Evolutionary conservation across 345 rosid species (phyloP), one percentile per base, ranked within the genome.

Genomic region (Raphanus sativus): DNA sequence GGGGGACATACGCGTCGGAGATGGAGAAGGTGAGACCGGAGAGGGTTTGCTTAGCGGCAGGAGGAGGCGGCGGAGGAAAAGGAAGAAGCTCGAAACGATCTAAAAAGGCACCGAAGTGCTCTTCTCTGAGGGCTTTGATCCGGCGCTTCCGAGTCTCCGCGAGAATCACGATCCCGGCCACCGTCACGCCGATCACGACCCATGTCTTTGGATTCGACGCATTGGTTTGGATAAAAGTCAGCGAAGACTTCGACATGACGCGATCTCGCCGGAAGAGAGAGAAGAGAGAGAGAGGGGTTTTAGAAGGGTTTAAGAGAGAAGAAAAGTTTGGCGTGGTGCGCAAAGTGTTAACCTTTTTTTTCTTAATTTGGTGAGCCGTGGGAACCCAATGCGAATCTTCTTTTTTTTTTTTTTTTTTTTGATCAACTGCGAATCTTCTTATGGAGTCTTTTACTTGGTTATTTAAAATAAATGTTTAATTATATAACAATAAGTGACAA

Each of bases 21-120:
- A 94, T 75, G 73, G 98, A 90, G 75, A 94, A 92, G n/a, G 89
- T 85, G 38, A 92, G 88, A 42, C 81, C 89, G 9, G 91, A 81
- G 17, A 94, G 92, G 3, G 88, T 77, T 81, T 84, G 97, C 55
- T 65, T 84, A 24, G 96, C 90, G 25, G 97, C 92, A 6, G 98
- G 97, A 24, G 98, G 97, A 69, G 97, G 93, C 33, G 91, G 94
- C 71, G 88, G 97, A 76, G 97, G 89, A 36, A 83, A 87, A 32
- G 97, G 93, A 74, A 86, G 81, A 15, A 92, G 85, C 80, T 88
- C 87, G 66, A 94, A 86, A 68, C 88, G 87, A 77, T 89, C 81
- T 21, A 94, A 36, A 62, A 94, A 92, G 67, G 97, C 97, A 24
- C 97, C 93, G 34, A 88, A 92, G 83, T 90, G 94, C 33, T 75